phyloP scores from a whole-genome alignment of 2,329 filamentous ascomycete genomes.

The Aspergillus tubingensis region DNA sequence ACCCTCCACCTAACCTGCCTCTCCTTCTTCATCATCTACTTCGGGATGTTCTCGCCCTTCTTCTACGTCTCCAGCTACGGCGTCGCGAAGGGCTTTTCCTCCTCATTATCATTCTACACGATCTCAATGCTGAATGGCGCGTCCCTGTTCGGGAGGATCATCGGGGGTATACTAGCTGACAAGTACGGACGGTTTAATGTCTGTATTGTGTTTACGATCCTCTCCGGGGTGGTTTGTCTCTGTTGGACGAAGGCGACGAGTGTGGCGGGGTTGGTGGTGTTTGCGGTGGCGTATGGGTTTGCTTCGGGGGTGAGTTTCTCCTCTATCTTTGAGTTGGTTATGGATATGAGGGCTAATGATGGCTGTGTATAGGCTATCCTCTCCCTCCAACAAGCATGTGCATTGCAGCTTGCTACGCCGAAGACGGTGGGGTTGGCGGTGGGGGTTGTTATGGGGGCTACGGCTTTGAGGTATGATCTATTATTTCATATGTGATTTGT shows the following conservation, averaged over 20 bases:
- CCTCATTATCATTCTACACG: constrained; percentile 31
- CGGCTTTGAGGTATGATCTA: constrained; percentile 46
- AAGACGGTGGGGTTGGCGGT: constrained; percentile 46
- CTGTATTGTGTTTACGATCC: constrained; percentile 25
- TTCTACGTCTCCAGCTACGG: constrained; percentile 35
- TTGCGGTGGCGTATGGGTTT: constrained; percentile 42
- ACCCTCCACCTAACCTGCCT: constrained; percentile 31
- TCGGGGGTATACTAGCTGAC: constrained; percentile 37
- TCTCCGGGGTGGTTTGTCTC: constrained; percentile 34
- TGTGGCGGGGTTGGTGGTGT: constrained; percentile 31
- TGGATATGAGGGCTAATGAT: too few relatives aligned
- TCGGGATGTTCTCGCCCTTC: constrained; percentile 33
- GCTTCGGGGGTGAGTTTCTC: constrained; percentile 37
- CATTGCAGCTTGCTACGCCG: constrained; percentile 43
- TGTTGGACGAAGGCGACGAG: constrained; percentile 31
- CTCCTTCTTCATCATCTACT: constrained; percentile 24
- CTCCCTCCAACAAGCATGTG: constrained; percentile 51
- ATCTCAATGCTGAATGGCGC: constrained; percentile 37
- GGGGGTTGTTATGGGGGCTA: constrained; percentile 45
- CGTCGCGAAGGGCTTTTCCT: constrained; percentile 15
- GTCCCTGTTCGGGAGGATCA: constrained; percentile 36
- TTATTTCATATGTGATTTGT: too few relatives aligned
- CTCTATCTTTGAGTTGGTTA: too few relatives aligned
- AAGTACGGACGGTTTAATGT: constrained; percentile 40
- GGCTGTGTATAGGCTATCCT: too few relatives aligned